Evolutionary conservation across 164 flowering plant genomes (phyloP).

Genomic region (Vitis labrusca): DNA sequence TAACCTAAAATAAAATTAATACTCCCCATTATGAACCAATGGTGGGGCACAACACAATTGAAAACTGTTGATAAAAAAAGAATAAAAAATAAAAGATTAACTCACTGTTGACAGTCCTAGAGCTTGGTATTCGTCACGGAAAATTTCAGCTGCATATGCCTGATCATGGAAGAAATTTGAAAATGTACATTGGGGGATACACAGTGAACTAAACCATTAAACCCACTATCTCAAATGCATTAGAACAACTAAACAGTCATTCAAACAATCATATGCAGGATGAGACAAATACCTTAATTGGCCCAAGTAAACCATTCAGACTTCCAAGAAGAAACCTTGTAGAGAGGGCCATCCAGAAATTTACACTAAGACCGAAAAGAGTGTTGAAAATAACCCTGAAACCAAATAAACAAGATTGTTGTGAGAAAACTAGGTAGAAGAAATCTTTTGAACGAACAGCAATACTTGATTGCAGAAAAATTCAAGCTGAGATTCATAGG

Average conservation of each 20-base stretch:
- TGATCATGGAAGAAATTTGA: constrained; percentile 11
- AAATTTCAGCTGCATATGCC: constrained; percentile 72
- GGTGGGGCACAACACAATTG: neutral
- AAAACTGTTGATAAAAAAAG: neutral
- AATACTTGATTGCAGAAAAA: too few species aligned
- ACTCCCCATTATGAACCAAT: neutral
- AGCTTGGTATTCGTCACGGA: constrained; percentile 54
- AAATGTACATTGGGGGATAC: neutral
- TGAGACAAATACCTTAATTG: constrained; percentile 14
- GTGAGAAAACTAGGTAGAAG: neutral
- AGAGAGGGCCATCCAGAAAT: constrained; percentile 66
- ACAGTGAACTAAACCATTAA: neutral
- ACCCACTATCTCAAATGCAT: neutral
- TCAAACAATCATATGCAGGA: neutral
- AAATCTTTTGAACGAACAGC: too few species aligned
- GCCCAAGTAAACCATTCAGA: constrained; percentile 46
- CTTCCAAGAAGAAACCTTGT: constrained; percentile 69
- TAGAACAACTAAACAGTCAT: neutral
- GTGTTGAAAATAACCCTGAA: constrained; percentile 26
- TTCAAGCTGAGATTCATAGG: too few species aligned
- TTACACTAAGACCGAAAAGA: constrained; percentile 49
- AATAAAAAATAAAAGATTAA: neutral
- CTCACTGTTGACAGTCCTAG: constrained; percentile 62
- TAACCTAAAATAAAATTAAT: constrained; percentile 24
- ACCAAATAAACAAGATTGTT: neutral